Evolutionary conservation across 805 yeast species (phyloP).

Genomic region (Saturnispora silvae): DNA sequence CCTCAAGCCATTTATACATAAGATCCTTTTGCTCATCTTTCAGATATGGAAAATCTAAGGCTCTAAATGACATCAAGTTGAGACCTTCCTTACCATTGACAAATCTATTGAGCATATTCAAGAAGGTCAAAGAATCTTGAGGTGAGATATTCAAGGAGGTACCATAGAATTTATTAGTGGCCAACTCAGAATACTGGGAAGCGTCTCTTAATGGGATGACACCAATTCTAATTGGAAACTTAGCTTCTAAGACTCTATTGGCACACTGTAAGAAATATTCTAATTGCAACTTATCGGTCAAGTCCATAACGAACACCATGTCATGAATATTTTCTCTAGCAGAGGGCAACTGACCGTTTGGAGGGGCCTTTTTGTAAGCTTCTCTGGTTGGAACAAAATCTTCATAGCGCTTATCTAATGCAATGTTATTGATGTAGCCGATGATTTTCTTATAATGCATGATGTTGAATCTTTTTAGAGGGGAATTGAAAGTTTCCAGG

Average conservation of each 20-base stretch:
- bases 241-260: slow-evolving; percentile 39
- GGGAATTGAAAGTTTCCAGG: slow-evolving; percentile 7
- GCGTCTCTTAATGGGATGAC: slow-evolving; percentile 49
- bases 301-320: slow-evolving; percentile 54
- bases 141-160: slow-evolving; percentile 14
- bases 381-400: slow-evolving; percentile 34
- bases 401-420: slow-evolving; percentile 44
- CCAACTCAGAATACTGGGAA: slow-evolving; percentile 16
- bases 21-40: slow-evolving; percentile 3
- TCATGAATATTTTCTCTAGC: slow-evolving; percentile 69
- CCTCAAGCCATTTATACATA: not conserved
- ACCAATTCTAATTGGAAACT: slow-evolving; percentile 74
- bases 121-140: slow-evolving; percentile 17
- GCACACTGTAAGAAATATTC: slow-evolving; percentile 39
- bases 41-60: slow-evolving; percentile 10
- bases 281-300: slow-evolving; percentile 43
- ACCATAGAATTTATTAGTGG: slow-evolving; percentile 19
- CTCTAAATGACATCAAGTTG: slow-evolving; percentile 9
- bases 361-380: slow-evolving; percentile 34
- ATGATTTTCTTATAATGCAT: slow-evolving; percentile 27
- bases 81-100: slow-evolving; percentile 9
- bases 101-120: slow-evolving; percentile 15
- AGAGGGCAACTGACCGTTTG: slow-evolving; percentile 55
- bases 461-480: slow-evolving; percentile 19
- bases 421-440: slow-evolving; percentile 71